Conservation (phyloP, 179 eudicot species). For the Vitellaria paradoxa region DNA sequence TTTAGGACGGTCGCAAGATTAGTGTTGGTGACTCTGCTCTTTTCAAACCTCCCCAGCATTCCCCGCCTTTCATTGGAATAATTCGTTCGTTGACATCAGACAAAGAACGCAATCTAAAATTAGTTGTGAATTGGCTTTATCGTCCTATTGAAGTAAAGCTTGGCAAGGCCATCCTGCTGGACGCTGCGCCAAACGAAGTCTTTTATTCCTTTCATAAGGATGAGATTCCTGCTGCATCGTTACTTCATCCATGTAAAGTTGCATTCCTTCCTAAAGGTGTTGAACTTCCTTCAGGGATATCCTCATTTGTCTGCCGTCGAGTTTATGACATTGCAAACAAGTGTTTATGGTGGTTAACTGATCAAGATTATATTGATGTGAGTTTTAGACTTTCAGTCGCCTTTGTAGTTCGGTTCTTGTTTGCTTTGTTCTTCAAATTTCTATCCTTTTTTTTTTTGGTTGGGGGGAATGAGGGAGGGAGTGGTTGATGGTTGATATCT, state of each 20-base stretch:
- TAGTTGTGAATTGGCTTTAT: constrained; percentile 86
- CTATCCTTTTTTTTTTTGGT: not conserved
- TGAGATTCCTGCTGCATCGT: constrained; percentile 88
- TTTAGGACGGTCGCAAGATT: constrained; percentile 82
- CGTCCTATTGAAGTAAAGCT: constrained; percentile 79
- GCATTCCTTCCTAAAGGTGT: constrained; percentile 90
- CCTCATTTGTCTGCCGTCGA: constrained; percentile 88
- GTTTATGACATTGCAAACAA: constrained; percentile 79
- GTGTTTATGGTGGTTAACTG: constrained; percentile 95
- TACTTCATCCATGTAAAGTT: constrained; percentile 98
- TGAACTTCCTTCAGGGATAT: constrained; percentile 77
- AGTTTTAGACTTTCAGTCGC: constrained; percentile 25
- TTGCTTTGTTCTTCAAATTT: not conserved
- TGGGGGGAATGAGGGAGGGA: too few species aligned
- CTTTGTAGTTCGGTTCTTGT: not conserved
- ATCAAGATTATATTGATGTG: constrained; percentile 76
- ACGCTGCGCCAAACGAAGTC: constrained; percentile 91
- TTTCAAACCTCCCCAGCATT: constrained; percentile 66
- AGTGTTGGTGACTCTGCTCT: constrained; percentile 87
- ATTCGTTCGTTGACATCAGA: constrained; percentile 46
- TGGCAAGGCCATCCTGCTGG: constrained; percentile 59
- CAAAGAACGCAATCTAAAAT: constrained; percentile 47
- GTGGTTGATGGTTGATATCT: not conserved
- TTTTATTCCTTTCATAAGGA: constrained; percentile 93
- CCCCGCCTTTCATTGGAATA: constrained; percentile 79